Percentiles rank a stretch among this genome's conserved stretches.
Evolutionary conservation across 495 filamentous ascomycete genomes (phyloP).

Genomic region (Parmelia sp.): DNA sequence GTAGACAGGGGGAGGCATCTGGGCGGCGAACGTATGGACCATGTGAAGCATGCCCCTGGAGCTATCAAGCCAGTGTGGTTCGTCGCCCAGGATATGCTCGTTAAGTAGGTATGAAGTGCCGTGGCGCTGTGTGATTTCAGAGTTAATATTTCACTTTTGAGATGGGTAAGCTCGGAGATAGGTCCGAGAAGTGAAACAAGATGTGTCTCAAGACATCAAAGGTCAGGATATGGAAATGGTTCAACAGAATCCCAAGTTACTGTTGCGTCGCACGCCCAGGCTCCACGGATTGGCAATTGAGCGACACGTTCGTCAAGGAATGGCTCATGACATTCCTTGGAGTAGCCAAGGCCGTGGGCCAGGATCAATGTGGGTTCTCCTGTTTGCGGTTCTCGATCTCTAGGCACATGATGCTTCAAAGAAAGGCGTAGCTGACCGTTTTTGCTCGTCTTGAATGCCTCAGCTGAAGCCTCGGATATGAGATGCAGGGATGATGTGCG

Average conservation of each 20-base stretch:
- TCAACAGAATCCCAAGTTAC: no score
- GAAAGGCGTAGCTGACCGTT: constrained; percentile 30
- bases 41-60: constrained; percentile 42
- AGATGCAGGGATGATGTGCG: constrained; percentile 27
- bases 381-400: constrained; percentile 24
- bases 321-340: constrained; percentile 45
- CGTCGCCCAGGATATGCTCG: constrained; percentile 22
- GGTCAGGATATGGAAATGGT: no score
- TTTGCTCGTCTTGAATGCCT: constrained; percentile 20
- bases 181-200: no score
- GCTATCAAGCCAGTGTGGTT: constrained; percentile 42
- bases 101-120: constrained; percentile 28
- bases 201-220: no score
- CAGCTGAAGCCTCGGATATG: constrained; percentile 25
- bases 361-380: constrained; percentile 42
- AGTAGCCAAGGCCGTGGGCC: constrained; percentile 42
- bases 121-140: no score
- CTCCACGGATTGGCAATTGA: constrained; percentile 34
- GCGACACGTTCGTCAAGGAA: constrained; percentile 40
- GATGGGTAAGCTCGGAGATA: no score
- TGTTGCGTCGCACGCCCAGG: constrained; percentile 45
- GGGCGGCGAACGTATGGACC: constrained; percentile 40
- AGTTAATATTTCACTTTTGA: no score
- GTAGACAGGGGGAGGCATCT: constrained; percentile 44
- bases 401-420: constrained; percentile 43